Percentiles rank a stretch among this genome's conserved stretches.
Evolutionary conservation across 139 green algal genomes (phyloP).

Genomic region (Tetradesmus lagerheimii): DNA sequence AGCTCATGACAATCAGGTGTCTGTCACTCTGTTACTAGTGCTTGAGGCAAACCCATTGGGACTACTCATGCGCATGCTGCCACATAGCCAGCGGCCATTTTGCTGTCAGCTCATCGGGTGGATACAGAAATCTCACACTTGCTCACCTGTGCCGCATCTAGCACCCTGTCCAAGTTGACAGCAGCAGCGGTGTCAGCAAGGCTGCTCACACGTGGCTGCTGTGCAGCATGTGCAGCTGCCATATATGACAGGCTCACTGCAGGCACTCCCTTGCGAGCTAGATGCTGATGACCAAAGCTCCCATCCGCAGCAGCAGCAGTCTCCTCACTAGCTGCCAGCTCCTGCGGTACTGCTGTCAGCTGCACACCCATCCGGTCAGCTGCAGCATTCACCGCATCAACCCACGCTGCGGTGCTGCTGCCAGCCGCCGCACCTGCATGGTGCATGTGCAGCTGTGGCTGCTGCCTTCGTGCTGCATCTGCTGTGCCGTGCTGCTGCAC

Average conservation of each 20-base stretch:
- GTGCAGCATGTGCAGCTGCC: not conserved
- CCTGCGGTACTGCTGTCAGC: not conserved
- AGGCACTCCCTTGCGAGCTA: slow-evolving; percentile 8
- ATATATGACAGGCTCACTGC: slow-evolving; percentile 13
- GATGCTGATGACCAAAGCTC: slow-evolving; percentile 19
- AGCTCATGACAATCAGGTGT: too few species aligned
- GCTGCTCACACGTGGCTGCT: slow-evolving; percentile 15
- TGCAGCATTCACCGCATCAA: not conserved
- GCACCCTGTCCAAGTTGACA: not conserved
- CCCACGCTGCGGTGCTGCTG: slow-evolving; percentile 2
- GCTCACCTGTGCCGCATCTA: slow-evolving; percentile 24
- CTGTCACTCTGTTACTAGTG: too few species aligned
- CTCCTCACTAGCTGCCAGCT: not conserved
- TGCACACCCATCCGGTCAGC: not conserved
- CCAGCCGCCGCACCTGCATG: not conserved
- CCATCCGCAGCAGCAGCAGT: not conserved
- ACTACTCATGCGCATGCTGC: not conserved
- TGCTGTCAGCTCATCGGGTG: not conserved
- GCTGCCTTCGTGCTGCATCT: not conserved
- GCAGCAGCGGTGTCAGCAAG: not conserved
- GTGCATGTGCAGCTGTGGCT: slow-evolving; percentile 22
- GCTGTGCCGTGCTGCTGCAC: not conserved
- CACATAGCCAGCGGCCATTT: not conserved
- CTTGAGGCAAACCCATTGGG: too few species aligned
- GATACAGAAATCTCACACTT: not conserved